Evolutionary conservation across 805 yeast genomes (phyloP), one percentile per base, ranked within the genome.

Genomic region (Nakazawaea laoshanensis): DNA sequence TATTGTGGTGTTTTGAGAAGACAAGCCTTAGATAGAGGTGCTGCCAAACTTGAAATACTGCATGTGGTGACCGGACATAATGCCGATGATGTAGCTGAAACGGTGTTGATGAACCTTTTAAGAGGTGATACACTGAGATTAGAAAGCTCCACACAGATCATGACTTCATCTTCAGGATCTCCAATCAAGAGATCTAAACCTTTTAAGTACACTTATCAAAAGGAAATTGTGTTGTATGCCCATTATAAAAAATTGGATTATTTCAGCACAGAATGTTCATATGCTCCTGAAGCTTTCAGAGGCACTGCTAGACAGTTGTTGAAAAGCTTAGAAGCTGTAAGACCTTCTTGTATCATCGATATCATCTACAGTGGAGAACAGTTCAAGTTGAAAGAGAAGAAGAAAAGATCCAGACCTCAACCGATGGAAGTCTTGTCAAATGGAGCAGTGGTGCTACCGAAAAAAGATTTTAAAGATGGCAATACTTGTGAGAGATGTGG

Each of bases 51-150:
- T 16, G 86, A 79, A 0, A 87, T 92, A 32, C 66, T 69, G 34
- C 99, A 92, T 56, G 92, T 92, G 20, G 94, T 92, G 2, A 92
- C 99, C 0, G 99, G 99, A 3, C 99, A 92, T 57, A 92, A 92
- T 54, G 99, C 99, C 0, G 99, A 92, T 55, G 99, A 92, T 58
- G 83, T 92, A 85, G 99, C 99, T 2, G 99, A 92, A 49, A 92
- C 99, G 0, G 95, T 92, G 4, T 57, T 92, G 35, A 89, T 92
- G 97, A 92, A 92, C 55, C 57, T 92, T 27, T 59, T 92, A 19
- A 67, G 99, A 46, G 99, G 99, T n/a, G 99, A 92, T 52, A 80
- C 87, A 5, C 94, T 95, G 16, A 67, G 99, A 42, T 62, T 92
- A 35, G 97, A 85, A 49, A 76, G 80, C 43, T 86, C 96, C 12